Evolutionary conservation across 768 basidiomycete genomes (phyloP).

Genomic region (Hericium rajendrae): DNA sequence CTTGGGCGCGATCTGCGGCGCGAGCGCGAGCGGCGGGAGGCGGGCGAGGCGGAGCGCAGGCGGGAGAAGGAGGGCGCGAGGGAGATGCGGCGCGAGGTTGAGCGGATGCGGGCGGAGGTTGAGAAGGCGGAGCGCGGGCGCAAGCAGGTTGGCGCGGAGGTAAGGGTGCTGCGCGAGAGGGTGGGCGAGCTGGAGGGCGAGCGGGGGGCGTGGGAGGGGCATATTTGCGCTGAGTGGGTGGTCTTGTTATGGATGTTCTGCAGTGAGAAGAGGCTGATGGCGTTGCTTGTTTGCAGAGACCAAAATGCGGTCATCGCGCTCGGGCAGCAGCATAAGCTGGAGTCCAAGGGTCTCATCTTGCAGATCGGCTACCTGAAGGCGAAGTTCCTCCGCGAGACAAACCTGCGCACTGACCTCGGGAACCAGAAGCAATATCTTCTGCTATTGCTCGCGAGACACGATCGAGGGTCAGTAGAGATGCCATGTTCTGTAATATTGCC

Average conservation of each 20-base stretch:
- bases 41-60: slow-evolving; percentile 58
- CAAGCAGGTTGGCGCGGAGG: slow-evolving; percentile 60
- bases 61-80: slow-evolving; percentile 47
- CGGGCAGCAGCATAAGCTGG: slow-evolving; percentile 65
- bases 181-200: slow-evolving; percentile 9
- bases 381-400: slow-evolving; percentile 79
- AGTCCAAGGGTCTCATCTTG: slow-evolving; percentile 84
- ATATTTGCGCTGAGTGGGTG: slow-evolving; percentile 51
- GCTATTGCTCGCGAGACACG: slow-evolving; percentile 56
- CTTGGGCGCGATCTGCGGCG: slow-evolving; percentile 71
- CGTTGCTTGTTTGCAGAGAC: slow-evolving; percentile 30
- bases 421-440: slow-evolving; percentile 89
- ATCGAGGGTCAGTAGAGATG: slow-evolving; percentile 70
- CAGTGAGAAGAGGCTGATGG: background rate
- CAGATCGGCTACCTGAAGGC: slow-evolving; percentile 91
- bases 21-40: slow-evolving; percentile 57
- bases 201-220: slow-evolving; percentile 53
- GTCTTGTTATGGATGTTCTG: background rate
- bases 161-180: slow-evolving; percentile 36
- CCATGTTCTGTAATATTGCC: too few relatives aligned
- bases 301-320: slow-evolving; percentile 42
- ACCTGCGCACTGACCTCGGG: slow-evolving; percentile 62
- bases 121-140: slow-evolving; percentile 48
- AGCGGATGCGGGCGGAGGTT: slow-evolving; percentile 23
- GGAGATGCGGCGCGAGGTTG: slow-evolving; percentile 34